Base-by-base conservation (phyloP, 2,329 filamentous ascomycete species). In the Clonostachys rhizophaga region DNA sequence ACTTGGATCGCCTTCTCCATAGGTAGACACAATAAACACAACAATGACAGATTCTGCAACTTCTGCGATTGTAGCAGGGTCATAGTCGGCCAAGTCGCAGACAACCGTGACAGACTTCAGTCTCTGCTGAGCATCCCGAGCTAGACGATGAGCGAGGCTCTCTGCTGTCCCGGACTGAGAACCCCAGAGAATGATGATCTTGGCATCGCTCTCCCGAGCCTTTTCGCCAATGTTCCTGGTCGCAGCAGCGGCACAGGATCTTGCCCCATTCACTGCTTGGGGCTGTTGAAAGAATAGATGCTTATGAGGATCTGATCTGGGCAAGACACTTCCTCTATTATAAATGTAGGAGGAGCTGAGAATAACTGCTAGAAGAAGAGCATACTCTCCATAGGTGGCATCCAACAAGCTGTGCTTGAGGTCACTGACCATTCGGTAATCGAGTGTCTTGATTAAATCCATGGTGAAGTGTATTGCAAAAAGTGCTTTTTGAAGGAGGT, bases 1-100 rank as follows among this genome's bases (percentile, higher is more conserved):
- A 34, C 94, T 99, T 41, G 94, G 94, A 70, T 99, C 95, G 52
- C 94, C 94, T 76, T 99, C 94, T 55, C 94, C 94, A 60, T 99
- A 99, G 36, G 95, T 99, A 45, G 94, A 94, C 53, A 99, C 79
- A 35, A 45, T 18, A 18, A 39, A 24, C 11, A 45, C 20, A 24
- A 37, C n/a, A 34, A 45, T 17, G 30, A 14, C 34, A 20, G 13
- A 17, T 14, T 36, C 16, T 11, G 43, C 33, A 34, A 45, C n/a
- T 2, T 45, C 18, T 14, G 11, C 10, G 6, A 45, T 7, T 14
- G 16, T 40, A 14, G 11, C 44, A 30, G 44, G 44, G 36, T 46
- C 44, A 30, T 35, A 48, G 24, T 48, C 46, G n/a, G 41, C 39
- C 17, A 48, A 17, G 24, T 48, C 46, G 30, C n/a, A 42, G 9